phyloP scores from a whole-genome alignment of 1,284 basidiomycete genomes.

The Fomitiporia mediterranea region DNA sequence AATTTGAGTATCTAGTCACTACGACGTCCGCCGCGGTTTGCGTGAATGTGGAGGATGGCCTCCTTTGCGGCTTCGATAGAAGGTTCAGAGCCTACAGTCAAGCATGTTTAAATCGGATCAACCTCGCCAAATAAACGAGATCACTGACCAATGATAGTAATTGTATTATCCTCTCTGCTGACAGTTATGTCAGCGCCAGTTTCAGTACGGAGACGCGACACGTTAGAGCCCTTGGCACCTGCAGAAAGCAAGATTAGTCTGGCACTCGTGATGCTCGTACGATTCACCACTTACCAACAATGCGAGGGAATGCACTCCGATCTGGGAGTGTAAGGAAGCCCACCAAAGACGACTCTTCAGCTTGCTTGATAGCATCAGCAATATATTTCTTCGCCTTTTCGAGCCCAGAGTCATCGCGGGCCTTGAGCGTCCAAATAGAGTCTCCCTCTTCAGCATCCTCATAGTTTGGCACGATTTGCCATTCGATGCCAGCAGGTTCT shows the following conservation, averaged over 20 bases:
- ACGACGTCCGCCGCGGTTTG: slow-evolving; percentile 44
- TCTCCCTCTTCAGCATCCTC: slow-evolving; percentile 74
- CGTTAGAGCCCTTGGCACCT: slow-evolving; percentile 83
- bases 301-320: slow-evolving; percentile 75
- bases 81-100: slow-evolving; percentile 57
- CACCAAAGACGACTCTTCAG: slow-evolving; percentile 67
- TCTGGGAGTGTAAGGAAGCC: slow-evolving; percentile 77
- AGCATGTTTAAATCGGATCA: not conserved
- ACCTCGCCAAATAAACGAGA: slow-evolving; percentile 1
- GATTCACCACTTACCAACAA: slow-evolving; percentile 43
- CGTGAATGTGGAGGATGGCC: slow-evolving; percentile 67
- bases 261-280: not conserved
- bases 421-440: slow-evolving; percentile 80
- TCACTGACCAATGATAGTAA: slow-evolving; percentile 75
- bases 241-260: not conserved
- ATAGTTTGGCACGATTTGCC: slow-evolving; percentile 78
- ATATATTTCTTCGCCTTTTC: slow-evolving; percentile 69
- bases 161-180: slow-evolving; percentile 78
- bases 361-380: slow-evolving; percentile 68
- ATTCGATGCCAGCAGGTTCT: slow-evolving; percentile 46
- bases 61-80: slow-evolving; percentile 76
- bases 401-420: slow-evolving; percentile 69
- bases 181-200: slow-evolving; percentile 89
- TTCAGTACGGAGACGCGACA: slow-evolving; percentile 77
- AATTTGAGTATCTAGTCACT: slow-evolving; percentile 12